Evolutionary conservation across 2,329 filamentous ascomycete species (phyloP), one percentile per base, ranked within the genome.

Genomic region (Simplicillium aogashimaense): DNA sequence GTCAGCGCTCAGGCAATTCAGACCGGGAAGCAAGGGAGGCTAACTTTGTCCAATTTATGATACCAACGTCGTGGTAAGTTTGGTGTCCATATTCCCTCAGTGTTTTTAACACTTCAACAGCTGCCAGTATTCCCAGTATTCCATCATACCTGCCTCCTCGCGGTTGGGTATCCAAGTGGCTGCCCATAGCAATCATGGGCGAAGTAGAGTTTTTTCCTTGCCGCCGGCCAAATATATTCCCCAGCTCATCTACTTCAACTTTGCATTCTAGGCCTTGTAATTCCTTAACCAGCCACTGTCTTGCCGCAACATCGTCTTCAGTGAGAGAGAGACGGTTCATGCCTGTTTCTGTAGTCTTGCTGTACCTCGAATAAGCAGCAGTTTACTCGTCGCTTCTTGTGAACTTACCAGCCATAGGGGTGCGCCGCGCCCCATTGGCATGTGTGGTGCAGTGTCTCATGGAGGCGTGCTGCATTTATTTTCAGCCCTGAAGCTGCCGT

Each of bases 241-340:
- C 86, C 79, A 92, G 87, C 39, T 76, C 66, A 55, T 94, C 86
- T 3, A 87, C 60, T 0, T 72, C 81, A 13, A 85, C 68, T 3
- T 68, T 66, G 59, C 85, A 90, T 14, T 79, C 82, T 1, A 89
- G 63, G 1, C 65, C 66, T 52, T 74, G 61, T 1, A 76, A 78
- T 1, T 78, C 81, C 32, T 77, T 60, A 2, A 80, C 72, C 47
- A 92, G 88, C 86, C 86, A 92, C 56, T 84, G 76, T 35, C 86
- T 76, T n/a, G 72, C 84, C 51, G 75, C 62, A 54, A 81, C 85
- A 57, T 92, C 86, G 10, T 78, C 67, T 52, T 89, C 78, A 3
- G 81, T 80, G n/a, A 92, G 68, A 2, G 85, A 69, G 2, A 90
- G 74, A 3, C 86, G 78, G 20, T 77, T 74, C 85, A 92, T 90